Conservation (phyloP, 257 asterid species). For the Ligustrum vulgare region DNA sequence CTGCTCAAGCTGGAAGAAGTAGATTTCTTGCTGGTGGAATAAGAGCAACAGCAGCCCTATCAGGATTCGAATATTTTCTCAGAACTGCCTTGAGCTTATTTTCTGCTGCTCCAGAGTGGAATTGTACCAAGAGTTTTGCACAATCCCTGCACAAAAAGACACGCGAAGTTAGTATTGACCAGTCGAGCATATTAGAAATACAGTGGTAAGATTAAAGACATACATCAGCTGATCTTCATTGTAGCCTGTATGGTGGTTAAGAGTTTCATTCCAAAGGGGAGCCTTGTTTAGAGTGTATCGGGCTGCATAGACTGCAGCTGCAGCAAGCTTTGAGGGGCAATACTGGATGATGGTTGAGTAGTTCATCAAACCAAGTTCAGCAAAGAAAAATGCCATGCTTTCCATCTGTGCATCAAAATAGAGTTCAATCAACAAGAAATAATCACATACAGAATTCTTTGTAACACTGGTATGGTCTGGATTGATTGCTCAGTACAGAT, state of each 20-base stretch:
- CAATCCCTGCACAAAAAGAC: constrained; percentile 49
- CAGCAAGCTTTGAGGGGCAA: constrained; percentile 67
- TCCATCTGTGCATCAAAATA: constrained; percentile 47
- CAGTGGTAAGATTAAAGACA: neutral
- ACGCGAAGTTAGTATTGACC: neutral
- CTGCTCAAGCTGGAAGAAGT: constrained; percentile 23
- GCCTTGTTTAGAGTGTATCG: constrained; percentile 59
- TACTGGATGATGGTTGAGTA: constrained; percentile 41
- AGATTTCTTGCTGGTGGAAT: constrained; percentile 56
- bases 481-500: too few relatives aligned
- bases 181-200: constrained; percentile 25
- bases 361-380: constrained; percentile 69
- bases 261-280: constrained; percentile 69
- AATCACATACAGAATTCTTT: too few relatives aligned
- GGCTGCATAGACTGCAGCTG: constrained; percentile 82
- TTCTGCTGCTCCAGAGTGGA: constrained; percentile 52
- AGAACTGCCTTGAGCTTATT: constrained; percentile 61
- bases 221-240: constrained; percentile 57
- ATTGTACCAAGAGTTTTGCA: constrained; percentile 52
- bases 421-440: neutral
- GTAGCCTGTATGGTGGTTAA: constrained; percentile 72
- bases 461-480: too few relatives aligned
- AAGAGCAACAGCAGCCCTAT: constrained; percentile 65
- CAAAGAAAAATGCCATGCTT: constrained; percentile 66
- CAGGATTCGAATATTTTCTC: constrained; percentile 58